These are phyloP conservation scores for Naganishia antarctica DNA, from an alignment of 768 basidiomycete species.

Conservation along the genomic window DNA sequence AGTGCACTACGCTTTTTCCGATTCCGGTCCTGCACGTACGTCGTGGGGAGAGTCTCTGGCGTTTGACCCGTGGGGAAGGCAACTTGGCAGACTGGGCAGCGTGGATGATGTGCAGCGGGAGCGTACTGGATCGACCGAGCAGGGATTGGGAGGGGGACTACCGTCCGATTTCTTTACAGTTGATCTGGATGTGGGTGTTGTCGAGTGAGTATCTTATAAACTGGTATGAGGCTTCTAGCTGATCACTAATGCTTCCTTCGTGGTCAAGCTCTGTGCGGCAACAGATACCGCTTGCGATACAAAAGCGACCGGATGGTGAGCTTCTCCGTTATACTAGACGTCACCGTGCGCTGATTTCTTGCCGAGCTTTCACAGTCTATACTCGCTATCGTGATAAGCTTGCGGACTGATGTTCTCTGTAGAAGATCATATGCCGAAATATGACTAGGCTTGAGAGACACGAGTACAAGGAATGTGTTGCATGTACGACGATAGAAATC, in stretches of 20 bases:
- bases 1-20: slow-evolving; percentile 30
- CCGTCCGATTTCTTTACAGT: slow-evolving; percentile 34
- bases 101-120: slow-evolving; percentile 34
- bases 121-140: slow-evolving; percentile 10
- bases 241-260: background rate
- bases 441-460: no score
- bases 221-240: background rate
- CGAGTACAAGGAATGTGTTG: no score
- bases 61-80: slow-evolving; percentile 43
- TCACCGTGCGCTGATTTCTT: no score
- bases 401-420: no score
- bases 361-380: background rate
- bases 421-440: no score
- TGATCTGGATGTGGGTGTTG: slow-evolving; percentile 34
- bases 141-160: slow-evolving; percentile 26
- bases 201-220: slow-evolving; percentile 29
- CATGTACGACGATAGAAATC: no score
- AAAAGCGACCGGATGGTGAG: slow-evolving; percentile 39
- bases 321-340: no score
- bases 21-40: slow-evolving; percentile 20
- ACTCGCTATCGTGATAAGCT: no score
- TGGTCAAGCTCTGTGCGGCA: slow-evolving; percentile 29
- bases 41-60: slow-evolving; percentile 46
- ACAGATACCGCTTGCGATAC: slow-evolving; percentile 40
- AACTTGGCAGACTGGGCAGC: slow-evolving; percentile 37